phyloP scores from a whole-genome alignment of 805 yeast species.

The Lipomyces spencermartinsiae region DNA sequence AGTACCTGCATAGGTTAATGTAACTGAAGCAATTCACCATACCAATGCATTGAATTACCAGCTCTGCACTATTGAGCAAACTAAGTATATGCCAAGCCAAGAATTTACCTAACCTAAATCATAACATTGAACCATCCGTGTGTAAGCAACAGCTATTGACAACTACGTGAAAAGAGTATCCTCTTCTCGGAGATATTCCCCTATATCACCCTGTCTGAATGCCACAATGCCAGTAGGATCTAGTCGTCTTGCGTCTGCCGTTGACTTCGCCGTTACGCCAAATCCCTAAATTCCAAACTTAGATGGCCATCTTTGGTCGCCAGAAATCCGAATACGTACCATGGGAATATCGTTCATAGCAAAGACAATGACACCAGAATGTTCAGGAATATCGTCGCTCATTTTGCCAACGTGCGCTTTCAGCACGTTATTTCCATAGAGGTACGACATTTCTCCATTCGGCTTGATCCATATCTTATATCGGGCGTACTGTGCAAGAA shows the following conservation, averaged over 20 bases:
- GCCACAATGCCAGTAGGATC: conserved; percentile 96
- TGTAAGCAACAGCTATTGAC: neutral
- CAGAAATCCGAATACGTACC: conserved; percentile 19
- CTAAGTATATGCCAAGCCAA: neutral
- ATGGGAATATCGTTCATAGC: conserved; percentile 90
- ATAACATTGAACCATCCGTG: neutral
- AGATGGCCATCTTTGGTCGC: neutral
- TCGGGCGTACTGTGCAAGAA: conserved; percentile 85
- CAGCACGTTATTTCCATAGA: conserved; percentile 94
- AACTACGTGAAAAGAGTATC: conserved; percentile 72
- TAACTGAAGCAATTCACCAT: neutral
- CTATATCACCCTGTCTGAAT: conserved; percentile 96
- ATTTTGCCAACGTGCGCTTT: conserved; percentile 97
- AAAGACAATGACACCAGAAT: conserved; percentile 90
- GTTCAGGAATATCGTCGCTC: conserved; percentile 98
- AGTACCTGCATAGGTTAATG: neutral
- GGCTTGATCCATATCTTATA: conserved; percentile 95
- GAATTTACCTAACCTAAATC: neutral
- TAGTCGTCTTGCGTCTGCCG: conserved; percentile 81
- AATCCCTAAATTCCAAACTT: conserved; percentile 61
- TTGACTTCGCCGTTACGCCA: conserved; percentile 92
- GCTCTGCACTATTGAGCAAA: neutral
- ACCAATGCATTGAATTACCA: conserved; percentile 6
- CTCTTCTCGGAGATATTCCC: conserved; percentile 97
- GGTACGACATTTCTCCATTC: conserved; percentile 98